A percentile compares a stretch with the other conserved stretches of the same genome.
phyloP scores from a whole-genome alignment of 768 basidiomycete species.

The Tylopilus rubrobrunneus region DNA sequence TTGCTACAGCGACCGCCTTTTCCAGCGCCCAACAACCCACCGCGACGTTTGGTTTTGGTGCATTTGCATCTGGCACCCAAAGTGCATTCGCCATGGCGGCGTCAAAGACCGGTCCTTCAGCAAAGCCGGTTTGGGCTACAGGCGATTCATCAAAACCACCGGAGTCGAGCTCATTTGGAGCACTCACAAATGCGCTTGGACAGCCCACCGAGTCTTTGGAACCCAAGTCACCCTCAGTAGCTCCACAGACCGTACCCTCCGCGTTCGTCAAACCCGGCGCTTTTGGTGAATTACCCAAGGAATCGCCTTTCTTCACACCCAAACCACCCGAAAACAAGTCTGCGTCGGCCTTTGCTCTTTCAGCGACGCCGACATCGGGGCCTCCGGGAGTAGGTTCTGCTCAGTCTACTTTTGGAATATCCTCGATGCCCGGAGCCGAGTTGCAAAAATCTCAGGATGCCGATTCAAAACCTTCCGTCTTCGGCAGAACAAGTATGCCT shows the following conservation, averaged over 20 bases:
- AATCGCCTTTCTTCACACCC: slow-evolving; percentile 55
- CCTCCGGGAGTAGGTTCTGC: slow-evolving; percentile 18
- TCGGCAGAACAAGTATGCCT: slow-evolving; percentile 23
- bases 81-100: slow-evolving; percentile 28
- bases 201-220: slow-evolving; percentile 9
- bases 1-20: slow-evolving; percentile 13
- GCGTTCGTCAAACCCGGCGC: slow-evolving; percentile 37
- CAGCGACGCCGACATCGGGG: slow-evolving; percentile 10
- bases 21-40: slow-evolving; percentile 9
- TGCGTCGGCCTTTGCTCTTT: slow-evolving; percentile 38
- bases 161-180: slow-evolving; percentile 4
- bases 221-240: slow-evolving; percentile 10
- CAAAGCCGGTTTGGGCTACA: slow-evolving; percentile 21
- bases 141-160: slow-evolving; percentile 6
- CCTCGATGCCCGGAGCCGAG: slow-evolving; percentile 30
- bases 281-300: slow-evolving; percentile 33
- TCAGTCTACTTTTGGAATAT: slow-evolving; percentile 36
- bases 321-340: slow-evolving; percentile 29
- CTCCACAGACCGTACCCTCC: background rate
- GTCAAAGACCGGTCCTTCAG: slow-evolving; percentile 12
- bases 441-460: slow-evolving; percentile 15
- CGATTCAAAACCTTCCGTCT: slow-evolving; percentile 29
- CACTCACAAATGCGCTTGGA: slow-evolving; percentile 2
- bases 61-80: slow-evolving; percentile 29
- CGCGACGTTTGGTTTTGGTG: slow-evolving; percentile 30